These are phyloP conservation scores for Acidiella bohemica DNA, from an alignment of 495 filamentous ascomycete genomes.

Conservation along the genomic window DNA sequence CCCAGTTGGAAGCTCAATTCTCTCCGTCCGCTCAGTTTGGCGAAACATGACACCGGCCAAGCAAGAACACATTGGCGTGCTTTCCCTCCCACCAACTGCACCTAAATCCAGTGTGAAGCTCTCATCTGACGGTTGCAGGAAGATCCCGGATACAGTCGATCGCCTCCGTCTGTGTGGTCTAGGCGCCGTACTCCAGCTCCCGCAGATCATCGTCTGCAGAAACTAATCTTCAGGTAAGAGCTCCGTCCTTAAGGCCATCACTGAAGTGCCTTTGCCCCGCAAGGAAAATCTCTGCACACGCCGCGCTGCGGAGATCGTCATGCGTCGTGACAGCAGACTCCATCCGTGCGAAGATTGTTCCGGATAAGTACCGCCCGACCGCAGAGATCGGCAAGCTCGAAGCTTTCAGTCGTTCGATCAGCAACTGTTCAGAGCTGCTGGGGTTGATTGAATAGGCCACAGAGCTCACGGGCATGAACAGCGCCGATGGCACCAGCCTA, in stretches of 20 bases:
- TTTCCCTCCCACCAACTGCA: no score
- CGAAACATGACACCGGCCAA: no score
- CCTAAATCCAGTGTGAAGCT: no score
- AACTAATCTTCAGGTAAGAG: slow-evolving; percentile 62
- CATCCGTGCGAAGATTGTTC: slow-evolving; percentile 23
- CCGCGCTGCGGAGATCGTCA: slow-evolving; percentile 52
- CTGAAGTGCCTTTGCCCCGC: slow-evolving; percentile 53
- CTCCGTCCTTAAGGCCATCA: slow-evolving; percentile 61
- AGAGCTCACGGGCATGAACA: slow-evolving; percentile 22
- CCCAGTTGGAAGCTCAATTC: no score
- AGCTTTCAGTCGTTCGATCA: slow-evolving; percentile 21
- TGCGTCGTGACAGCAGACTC: slow-evolving; percentile 26
- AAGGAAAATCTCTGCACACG: slow-evolving; percentile 52
- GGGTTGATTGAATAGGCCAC: slow-evolving; percentile 25
- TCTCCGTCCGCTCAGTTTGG: no score
- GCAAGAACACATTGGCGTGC: no score
- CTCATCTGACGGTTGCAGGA: background rate
- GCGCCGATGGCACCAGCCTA: background rate
- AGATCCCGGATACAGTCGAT: slow-evolving; percentile 45
- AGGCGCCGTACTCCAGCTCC: slow-evolving; percentile 43
- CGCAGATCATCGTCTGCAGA: slow-evolving; percentile 62
- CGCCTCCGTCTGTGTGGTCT: slow-evolving; percentile 42
- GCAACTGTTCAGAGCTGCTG: slow-evolving; percentile 24
- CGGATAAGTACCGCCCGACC: slow-evolving; percentile 21
- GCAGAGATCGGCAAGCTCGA: slow-evolving; percentile 23